Evolutionary conservation across 1,284 basidiomycete species (phyloP).

Genomic region (Trametes pubescens): DNA sequence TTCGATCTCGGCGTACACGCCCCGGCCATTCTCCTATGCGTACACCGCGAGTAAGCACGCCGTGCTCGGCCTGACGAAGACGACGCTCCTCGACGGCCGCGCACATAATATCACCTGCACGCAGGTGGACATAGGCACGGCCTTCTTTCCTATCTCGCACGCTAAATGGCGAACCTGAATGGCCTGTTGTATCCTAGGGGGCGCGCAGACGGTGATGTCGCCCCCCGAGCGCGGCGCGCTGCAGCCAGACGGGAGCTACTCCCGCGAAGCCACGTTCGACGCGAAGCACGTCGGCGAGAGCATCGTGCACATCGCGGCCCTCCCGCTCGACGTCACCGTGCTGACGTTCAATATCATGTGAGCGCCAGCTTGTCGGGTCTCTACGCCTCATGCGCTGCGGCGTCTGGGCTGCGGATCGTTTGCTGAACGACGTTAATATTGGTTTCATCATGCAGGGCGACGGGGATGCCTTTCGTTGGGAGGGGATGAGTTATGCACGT

Average conservation of each 20-base stretch:
- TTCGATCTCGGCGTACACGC: slow-evolving; percentile 77
- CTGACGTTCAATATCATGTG: slow-evolving; percentile 80
- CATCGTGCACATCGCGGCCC: slow-evolving; percentile 72
- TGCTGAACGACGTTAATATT: background rate
- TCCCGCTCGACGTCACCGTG: slow-evolving; percentile 76
- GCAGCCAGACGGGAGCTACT: slow-evolving; percentile 72
- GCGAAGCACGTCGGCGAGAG: slow-evolving; percentile 75
- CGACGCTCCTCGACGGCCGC: slow-evolving; percentile 79
- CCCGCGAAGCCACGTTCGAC: slow-evolving; percentile 72
- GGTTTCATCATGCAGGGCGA: slow-evolving; percentile 34
- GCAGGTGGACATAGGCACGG: slow-evolving; percentile 80
- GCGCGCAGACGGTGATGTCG: slow-evolving; percentile 26
- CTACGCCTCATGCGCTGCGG: background rate
- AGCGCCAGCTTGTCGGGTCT: slow-evolving; percentile 39
- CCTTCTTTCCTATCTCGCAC: background rate
- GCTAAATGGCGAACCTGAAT: background rate
- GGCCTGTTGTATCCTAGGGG: slow-evolving; percentile 10
- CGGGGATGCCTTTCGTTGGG: slow-evolving; percentile 39
- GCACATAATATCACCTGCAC: slow-evolving; percentile 77
- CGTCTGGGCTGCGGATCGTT: background rate
- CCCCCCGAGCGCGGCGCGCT: slow-evolving; percentile 54
- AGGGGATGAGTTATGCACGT: slow-evolving; percentile 27
- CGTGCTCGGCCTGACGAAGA: slow-evolving; percentile 78
- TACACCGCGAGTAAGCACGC: slow-evolving; percentile 86
- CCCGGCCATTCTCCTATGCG: slow-evolving; percentile 70